Evolutionary conservation across 768 basidiomycete species (phyloP).

Genomic region (Serendipita sp.): DNA sequence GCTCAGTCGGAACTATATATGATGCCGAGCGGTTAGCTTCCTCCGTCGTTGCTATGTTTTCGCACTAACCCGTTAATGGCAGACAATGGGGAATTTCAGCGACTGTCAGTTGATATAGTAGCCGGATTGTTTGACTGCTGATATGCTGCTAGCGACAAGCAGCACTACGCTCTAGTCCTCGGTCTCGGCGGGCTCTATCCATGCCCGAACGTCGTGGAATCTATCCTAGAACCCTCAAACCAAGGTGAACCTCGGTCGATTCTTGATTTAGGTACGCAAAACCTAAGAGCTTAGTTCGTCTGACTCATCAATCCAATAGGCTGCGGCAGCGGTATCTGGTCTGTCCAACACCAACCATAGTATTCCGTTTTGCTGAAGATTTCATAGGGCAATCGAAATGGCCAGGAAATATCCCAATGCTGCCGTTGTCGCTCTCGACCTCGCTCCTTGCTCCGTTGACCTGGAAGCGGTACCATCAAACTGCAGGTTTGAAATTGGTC

Average conservation of each 20-base stretch:
- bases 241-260: not conserved
- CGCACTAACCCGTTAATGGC: not conserved
- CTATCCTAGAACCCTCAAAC: not conserved
- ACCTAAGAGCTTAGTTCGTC: not conserved
- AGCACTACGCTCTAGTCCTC: constrained; percentile 1
- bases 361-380: not conserved
- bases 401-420: not conserved
- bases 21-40: not conserved
- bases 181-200: not conserved
- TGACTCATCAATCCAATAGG: not conserved
- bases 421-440: not conserved
- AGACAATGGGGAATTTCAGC: not conserved
- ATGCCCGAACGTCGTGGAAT: not conserved
- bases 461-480: not conserved
- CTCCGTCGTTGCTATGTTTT: not conserved
- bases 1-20: not conserved
- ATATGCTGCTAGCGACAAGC: not conserved
- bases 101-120: not conserved
- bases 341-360: not conserved
- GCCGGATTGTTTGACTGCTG: not conserved
- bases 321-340: not conserved
- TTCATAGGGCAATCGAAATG: not conserved
- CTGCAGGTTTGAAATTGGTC: not conserved
- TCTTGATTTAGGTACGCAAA: not conserved
- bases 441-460: not conserved